These are phyloP conservation scores for Xylaria polymorpha DNA, from an alignment of 2,329 filamentous ascomycete genomes.

Conservation along the genomic window DNA sequence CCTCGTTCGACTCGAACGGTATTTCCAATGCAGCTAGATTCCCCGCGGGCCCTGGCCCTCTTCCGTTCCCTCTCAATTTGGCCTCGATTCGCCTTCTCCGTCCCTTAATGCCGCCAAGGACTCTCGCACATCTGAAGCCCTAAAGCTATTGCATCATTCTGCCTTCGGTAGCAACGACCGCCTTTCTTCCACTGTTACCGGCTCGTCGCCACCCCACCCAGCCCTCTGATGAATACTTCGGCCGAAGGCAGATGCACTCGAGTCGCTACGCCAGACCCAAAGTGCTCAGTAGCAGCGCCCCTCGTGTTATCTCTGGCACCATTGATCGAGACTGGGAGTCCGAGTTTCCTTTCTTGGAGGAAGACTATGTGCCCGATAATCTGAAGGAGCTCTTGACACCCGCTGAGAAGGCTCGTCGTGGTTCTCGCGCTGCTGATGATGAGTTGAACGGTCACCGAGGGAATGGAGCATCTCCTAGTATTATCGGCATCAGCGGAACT, in stretches of 20 bases:
- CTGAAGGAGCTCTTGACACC: conserved; percentile 74
- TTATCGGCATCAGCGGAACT: conserved; percentile 53
- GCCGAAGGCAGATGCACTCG: conserved; percentile 78
- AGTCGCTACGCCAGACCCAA: conserved; percentile 75
- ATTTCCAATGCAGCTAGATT: conserved; percentile 91
- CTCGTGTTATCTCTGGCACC: conserved; percentile 70
- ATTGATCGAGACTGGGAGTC: conserved; percentile 73
- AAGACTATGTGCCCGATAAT: conserved; percentile 85
- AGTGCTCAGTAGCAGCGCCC: conserved; percentile 75
- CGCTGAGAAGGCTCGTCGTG: conserved; percentile 73
- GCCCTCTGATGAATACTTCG: conserved; percentile 68
- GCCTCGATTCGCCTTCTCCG: conserved; percentile 84
- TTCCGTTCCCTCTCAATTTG: conserved; percentile 92
- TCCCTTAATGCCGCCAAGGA: conserved; percentile 74
- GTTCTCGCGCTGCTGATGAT: conserved; percentile 68
- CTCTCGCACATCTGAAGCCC: conserved; percentile 69
- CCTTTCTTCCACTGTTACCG: conserved; percentile 61
- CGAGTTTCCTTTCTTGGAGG: conserved; percentile 81
- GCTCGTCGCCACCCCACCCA: conserved; percentile 51
- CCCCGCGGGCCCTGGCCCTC: conserved; percentile 81
- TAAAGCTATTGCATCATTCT: conserved; percentile 74
- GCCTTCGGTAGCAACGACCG: conserved; percentile 75
- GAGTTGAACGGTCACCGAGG: conserved; percentile 55
- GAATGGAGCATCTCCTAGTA: conserved; percentile 52
- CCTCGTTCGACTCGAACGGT: conserved; percentile 95